Evolutionary conservation across 495 filamentous ascomycete genomes (phyloP), one percentile per base, ranked within the genome.

Genomic region (Hypoxylon trugodes): DNA sequence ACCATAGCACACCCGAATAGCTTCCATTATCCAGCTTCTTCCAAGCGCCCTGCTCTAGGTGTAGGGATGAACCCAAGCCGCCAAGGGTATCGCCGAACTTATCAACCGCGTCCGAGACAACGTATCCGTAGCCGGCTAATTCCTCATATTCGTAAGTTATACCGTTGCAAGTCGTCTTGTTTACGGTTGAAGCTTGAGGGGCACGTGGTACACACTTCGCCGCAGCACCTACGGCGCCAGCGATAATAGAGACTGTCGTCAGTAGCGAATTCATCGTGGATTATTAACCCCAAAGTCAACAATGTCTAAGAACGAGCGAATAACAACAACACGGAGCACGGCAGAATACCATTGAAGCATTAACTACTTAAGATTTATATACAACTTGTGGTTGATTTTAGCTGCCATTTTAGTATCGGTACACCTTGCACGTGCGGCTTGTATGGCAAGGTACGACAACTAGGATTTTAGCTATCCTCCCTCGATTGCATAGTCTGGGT

Each of bases 71-170:
- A 12, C 90, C 91, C 19, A 89, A 76, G 10, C 88, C 86, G 40
- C 84, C 87, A 5, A 93, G 66, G 0, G 89, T 93, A 70, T 95
- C 90, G 7, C 87, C 87, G 59, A 83, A 89, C 69, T 90, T 86
- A 76, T 93, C 91, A 4, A 77, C 72, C 12, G 82, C 83, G 58
- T 89, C 80, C 9, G 78, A 78, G 2, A 83, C 69, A 22, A 93
- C 67, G 57, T 79, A 84, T 3, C 90, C 89, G 63, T 87, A 93
- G 15, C 91, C 90, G 9, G 86, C 88, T 3, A 93, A 83, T 38
- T 84, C 79, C 53, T 89, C 75, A 73, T 92, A 92, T 9, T 81
- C 77, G 70, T 89, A 93, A 0, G 72, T 76, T 61, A 86, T 78
- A 28, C 87, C 85, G 56, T 84, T 85, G 69, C 90, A 93, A 30